Conservation (phyloP, 352 stramenopile genomes). For the Pythium aristosporum region DNA sequence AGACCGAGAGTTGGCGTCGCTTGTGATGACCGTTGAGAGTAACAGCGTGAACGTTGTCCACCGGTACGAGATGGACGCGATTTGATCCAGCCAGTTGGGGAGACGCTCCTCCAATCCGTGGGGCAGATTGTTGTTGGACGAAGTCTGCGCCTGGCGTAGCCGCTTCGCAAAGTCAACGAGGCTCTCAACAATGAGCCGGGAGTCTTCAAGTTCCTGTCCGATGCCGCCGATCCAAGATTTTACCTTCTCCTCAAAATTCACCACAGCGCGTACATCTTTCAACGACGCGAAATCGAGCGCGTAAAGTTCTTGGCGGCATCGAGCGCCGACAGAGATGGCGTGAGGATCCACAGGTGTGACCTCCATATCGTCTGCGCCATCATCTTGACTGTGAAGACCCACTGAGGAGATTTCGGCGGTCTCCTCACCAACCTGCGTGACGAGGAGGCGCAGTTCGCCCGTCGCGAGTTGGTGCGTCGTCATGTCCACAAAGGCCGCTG, state of each 20-base stretch:
- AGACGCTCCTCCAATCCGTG: constrained; percentile 3
- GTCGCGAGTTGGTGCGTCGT: neutral
- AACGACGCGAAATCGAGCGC: constrained; percentile 7
- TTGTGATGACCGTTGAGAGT: constrained; percentile 20
- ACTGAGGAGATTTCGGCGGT: neutral
- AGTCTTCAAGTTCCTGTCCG: constrained; percentile 26
- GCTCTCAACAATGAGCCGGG: constrained; percentile 21
- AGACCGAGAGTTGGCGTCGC: constrained; percentile 7
- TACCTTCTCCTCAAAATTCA: constrained; percentile 14
- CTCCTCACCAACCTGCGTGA: neutral
- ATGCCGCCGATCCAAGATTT: constrained; percentile 17
- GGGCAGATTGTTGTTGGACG: neutral
- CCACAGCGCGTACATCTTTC: neutral
- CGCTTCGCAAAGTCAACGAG: constrained; percentile 24
- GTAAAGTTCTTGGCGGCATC: constrained; percentile 3
- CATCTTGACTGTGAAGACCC: neutral
- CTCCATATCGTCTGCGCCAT: neutral
- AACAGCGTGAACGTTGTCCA: constrained; percentile 78
- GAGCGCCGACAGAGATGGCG: neutral
- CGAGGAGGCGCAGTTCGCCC: neutral
- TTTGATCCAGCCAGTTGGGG: constrained; percentile 22
- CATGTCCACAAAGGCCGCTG: neutral
- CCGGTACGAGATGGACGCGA: constrained; percentile 38
- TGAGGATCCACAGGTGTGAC: neutral
- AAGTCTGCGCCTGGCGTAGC: constrained; percentile 16